Evolutionary conservation across 2,329 filamentous ascomycete species (phyloP), one percentile per base, ranked within the genome.

Genomic region (Venturia effusa): DNA sequence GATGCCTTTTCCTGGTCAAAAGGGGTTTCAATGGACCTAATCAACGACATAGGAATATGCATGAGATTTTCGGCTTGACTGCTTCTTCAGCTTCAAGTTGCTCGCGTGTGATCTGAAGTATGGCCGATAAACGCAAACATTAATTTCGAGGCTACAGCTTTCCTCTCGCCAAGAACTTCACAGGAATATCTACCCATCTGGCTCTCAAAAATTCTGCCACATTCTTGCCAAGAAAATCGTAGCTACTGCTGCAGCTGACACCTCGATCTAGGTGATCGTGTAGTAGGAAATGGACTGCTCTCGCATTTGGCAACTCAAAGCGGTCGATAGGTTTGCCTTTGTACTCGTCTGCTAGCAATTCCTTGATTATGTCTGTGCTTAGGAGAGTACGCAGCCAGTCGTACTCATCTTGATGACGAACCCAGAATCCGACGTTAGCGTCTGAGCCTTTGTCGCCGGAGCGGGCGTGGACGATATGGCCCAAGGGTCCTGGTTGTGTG

Each of bases 181-280:
- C 61, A 4, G 68, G 68, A 15, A 68, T n/a, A 54, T 69, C 67
- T 5, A 68, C 66, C 61, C 66, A 55, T 24, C 65, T 59, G 54
- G 61, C 62, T 37, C 68, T 51, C 43, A 68, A 32, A 60, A 66
- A 68, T 61, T 68, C 67, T 22, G 64, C 67, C 39, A 68, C 64
- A 48, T 68, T 66, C 66, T 70, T 70, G 30, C 43, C 68, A 37
- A 70, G 60, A 17, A 61, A 57, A 62, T 70, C 68, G 48, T 67
- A 66, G n/a, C 61, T 66, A 7, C 65, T 65, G 15, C 59, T 63
- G 40, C 64, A 66, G 24, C 65, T 68, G 8, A 69, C 68, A 13
- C 75, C 75, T 15, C 72, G 63, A 4, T 73, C 74, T 43, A 76
- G 59, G 41, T 75, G 70, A 1, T 73, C 73, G 67, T 76, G 74